Conservation (phyloP, 805 yeast species). For the Alloascoidea africana region DNA sequence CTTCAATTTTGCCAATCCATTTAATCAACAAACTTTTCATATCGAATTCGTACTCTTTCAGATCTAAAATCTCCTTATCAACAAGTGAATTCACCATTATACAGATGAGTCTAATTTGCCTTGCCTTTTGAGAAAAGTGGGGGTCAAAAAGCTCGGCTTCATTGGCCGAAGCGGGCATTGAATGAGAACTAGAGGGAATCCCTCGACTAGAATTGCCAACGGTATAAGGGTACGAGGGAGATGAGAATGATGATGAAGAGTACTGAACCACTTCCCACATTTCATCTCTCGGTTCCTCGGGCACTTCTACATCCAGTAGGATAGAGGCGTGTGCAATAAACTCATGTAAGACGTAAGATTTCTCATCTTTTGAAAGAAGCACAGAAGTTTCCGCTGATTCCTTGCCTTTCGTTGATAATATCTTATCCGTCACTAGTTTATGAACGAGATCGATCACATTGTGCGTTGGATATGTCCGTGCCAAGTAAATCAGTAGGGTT, state of each 20-base stretch:
- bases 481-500: neutral
- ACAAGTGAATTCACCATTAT: slow-evolving; percentile 43
- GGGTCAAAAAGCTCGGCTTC: no score
- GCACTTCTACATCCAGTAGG: neutral
- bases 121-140: no score
- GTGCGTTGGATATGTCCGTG: neutral
- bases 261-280: neutral
- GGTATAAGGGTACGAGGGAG: neutral
- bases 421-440: neutral
- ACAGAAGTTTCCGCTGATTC: neutral
- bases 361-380: neutral
- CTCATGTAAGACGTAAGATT: neutral
- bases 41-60: slow-evolving; percentile 41
- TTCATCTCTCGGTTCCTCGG: no score
- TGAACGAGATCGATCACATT: neutral
- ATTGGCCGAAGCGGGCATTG: no score
- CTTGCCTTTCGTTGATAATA: no score
- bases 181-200: no score
- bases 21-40: slow-evolving; percentile 43
- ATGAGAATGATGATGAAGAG: neutral
- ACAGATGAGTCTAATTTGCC: slow-evolving; percentile 38
- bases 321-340: neutral
- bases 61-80: slow-evolving; percentile 25
- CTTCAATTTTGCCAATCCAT: slow-evolving; percentile 51
- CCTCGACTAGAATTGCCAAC: neutral